Base-by-base conservation (phyloP, 306 rosid species). In the Glycine soja region DNA sequence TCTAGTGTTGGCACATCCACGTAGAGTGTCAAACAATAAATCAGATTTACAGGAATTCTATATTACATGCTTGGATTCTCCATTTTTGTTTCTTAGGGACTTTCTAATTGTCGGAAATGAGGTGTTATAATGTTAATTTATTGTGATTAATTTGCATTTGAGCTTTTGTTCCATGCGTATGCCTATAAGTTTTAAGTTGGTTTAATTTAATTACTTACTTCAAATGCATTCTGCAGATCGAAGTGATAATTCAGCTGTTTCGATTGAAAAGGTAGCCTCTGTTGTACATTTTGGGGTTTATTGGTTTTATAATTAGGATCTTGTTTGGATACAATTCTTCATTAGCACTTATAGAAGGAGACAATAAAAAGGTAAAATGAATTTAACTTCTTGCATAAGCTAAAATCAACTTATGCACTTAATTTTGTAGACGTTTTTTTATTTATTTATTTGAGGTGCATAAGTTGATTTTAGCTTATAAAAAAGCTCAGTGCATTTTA, bases 161-260 rank as follows among this genome's bases (percentile, higher is more conserved):
- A 15, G 14, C 36, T 77, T 81, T 9, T 77, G 63, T 80, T 52
- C 16, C 42, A 5, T 74, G 50, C 61, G 0, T 38, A 40, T 62
- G 48, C 24, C 30, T 24, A 40, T 51, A 51, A 30, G 75, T 2
- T 69, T 82, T 52, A 65, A 76, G 48, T 74, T 78, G n/a, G 16
- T 75, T 57, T 57, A 24, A 24, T 24, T 24, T 24, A 0, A 3
- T 46, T 72, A 54, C 75, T 79, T 76, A 59, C 54, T 84, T 80
- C 32, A 32, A 57, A 50, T 80, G 42, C 75, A 42, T 71, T 77
- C 4, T 90, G 91, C 97, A 95, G 99, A 89, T 86, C 89, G 65
- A 78, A 75, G 72, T 79, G 89, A 73, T 70, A 51, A 80, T 72
- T 80, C 87, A 50, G 58, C 68, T 63, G 74, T 50, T 81, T 43